Evolutionary conservation across 768 basidiomycete genomes (phyloP).

Genomic region (Mycena galopus): DNA sequence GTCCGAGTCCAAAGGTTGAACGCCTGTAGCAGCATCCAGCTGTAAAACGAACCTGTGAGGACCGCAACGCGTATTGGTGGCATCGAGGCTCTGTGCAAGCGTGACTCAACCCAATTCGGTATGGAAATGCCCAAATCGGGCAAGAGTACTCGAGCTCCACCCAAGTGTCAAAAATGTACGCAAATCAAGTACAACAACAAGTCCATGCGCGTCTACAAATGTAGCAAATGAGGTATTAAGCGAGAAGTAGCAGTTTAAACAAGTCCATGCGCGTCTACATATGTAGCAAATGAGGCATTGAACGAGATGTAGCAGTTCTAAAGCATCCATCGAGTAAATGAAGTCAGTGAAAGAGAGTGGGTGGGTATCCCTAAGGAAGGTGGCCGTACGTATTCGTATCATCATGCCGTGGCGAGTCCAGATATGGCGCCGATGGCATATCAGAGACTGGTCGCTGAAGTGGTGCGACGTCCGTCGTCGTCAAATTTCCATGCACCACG

Average conservation of each 20-base stretch:
- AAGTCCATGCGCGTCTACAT: background rate
- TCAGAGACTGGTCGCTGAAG: conserved; percentile 1
- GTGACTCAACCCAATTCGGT: background rate
- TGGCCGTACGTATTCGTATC: background rate
- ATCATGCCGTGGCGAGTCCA: conserved; percentile 4
- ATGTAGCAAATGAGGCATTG: too few relatives aligned
- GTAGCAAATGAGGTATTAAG: too few relatives aligned
- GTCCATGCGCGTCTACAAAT: background rate
- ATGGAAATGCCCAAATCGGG: conserved; percentile 5
- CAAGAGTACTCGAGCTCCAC: background rate
- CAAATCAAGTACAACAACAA: too few relatives aligned
- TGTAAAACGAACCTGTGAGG: conserved; percentile 36
- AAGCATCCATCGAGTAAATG: background rate
- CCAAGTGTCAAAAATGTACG: too few relatives aligned
- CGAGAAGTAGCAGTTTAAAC: too few relatives aligned
- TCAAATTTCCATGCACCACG: conserved; percentile 23
- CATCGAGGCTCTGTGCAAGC: conserved; percentile 11
- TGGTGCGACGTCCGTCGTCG: conserved; percentile 14
- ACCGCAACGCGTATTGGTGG: conserved; percentile 37
- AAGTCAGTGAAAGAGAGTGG: too few relatives aligned
- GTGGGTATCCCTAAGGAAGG: background rate
- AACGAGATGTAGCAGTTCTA: too few relatives aligned
- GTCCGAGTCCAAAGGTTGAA: background rate
- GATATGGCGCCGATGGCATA: background rate
- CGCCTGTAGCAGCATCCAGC: background rate